Conservation (phyloP, 108 stramenopile genomes). For the Skeletonema grethae region DNA sequence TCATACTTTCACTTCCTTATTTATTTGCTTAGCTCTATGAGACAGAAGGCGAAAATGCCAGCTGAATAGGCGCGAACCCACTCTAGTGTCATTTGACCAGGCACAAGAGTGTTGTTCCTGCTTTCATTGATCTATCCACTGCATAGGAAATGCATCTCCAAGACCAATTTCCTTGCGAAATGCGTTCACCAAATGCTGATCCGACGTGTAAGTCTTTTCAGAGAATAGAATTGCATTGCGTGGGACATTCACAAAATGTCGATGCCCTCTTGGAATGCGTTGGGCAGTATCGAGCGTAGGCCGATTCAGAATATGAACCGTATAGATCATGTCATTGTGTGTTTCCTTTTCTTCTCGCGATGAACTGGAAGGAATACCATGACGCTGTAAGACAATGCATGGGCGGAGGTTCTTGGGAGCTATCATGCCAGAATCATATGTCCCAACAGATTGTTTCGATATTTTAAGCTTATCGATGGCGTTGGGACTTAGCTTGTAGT, state of each 20-base stretch:
- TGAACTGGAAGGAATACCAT: background rate
- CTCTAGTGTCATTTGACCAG: too few relatives aligned
- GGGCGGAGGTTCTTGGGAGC: background rate
- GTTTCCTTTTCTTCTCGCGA: background rate
- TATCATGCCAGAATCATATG: background rate
- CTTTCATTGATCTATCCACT: constrained; percentile 25
- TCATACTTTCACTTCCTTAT: too few relatives aligned
- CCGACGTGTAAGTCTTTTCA: constrained; percentile 51
- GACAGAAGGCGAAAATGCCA: too few relatives aligned
- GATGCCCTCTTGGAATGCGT: background rate
- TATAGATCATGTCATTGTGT: background rate
- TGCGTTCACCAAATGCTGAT: constrained; percentile 51
- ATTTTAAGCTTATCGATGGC: background rate
- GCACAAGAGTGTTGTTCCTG: too few relatives aligned
- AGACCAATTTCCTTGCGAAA: constrained; percentile 61
- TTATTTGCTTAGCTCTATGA: too few relatives aligned
- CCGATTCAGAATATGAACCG: background rate
- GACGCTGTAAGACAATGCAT: background rate
- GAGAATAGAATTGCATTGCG: constrained; percentile 50
- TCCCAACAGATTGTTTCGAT: too few relatives aligned
- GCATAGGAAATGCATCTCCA: constrained; percentile 35
- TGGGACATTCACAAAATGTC: constrained; percentile 20
- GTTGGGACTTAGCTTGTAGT: background rate
- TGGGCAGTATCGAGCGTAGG: background rate
- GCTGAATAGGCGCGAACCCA: too few relatives aligned